Conservation (phyloP, 140 eudicot species). For the Oenanthe javanica region DNA sequence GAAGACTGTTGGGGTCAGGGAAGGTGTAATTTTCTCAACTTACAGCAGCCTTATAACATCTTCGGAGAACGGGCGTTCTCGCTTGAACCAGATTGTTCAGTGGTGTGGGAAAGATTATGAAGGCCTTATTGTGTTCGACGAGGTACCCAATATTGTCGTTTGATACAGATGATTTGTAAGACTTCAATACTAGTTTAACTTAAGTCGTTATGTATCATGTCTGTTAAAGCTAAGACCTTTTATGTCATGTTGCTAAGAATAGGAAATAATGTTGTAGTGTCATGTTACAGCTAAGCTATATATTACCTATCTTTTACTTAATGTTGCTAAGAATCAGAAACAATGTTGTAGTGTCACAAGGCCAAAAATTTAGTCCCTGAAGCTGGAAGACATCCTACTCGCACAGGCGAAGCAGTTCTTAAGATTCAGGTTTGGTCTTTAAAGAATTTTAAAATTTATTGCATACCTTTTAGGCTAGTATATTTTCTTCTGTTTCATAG, state of each 20-base stretch:
- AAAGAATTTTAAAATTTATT: slow-evolving; percentile 11
- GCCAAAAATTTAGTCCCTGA: slow-evolving; percentile 99
- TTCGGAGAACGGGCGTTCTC: slow-evolving; percentile 91
- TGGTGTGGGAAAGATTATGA: slow-evolving; percentile 85
- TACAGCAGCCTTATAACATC: slow-evolving; percentile 98
- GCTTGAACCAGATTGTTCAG: slow-evolving; percentile 92
- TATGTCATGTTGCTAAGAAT: not conserved
- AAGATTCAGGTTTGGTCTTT: slow-evolving; percentile 80
- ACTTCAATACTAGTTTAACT: not conserved
- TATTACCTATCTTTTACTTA: not conserved
- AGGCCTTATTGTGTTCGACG: slow-evolving; percentile 91
- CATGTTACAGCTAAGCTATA: slow-evolving; percentile 22
- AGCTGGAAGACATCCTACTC: slow-evolving; percentile 90
- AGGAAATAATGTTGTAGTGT: slow-evolving; percentile 44
- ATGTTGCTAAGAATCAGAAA: not conserved
- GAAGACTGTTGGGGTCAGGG: slow-evolving; percentile 82
- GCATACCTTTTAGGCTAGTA: not conserved
- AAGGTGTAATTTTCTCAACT: slow-evolving; percentile 91
- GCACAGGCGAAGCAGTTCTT: slow-evolving; percentile 97
- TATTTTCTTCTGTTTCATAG: not conserved
- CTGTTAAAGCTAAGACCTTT: not conserved
- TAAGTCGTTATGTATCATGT: not conserved
- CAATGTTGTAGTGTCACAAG: slow-evolving; percentile 75
- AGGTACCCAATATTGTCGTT: slow-evolving; percentile 37
- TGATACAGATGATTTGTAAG: not conserved